These are phyloP conservation scores for Solanum sejunctum DNA, from an alignment of 257 asterid genomes.

Conservation along the genomic window DNA sequence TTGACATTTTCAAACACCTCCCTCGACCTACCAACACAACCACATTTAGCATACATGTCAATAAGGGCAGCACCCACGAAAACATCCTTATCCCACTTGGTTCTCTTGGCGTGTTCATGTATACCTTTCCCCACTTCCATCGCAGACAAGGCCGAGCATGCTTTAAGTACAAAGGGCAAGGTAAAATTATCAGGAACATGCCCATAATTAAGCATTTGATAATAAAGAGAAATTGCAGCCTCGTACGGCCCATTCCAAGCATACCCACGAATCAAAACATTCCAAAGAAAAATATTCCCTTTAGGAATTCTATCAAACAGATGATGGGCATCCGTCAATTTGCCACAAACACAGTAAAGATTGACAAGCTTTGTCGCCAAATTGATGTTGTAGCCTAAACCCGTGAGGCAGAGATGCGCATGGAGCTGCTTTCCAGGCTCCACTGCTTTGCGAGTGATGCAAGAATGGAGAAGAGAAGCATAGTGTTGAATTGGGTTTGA, in stretches of 20 bases:
- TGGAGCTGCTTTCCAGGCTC: conserved; percentile 53
- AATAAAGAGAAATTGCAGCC: conserved; percentile 29
- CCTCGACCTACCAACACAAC: conserved; percentile 24
- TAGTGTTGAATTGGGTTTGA: conserved; percentile 7
- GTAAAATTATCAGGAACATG: conserved; percentile 46
- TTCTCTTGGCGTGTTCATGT: conserved; percentile 25
- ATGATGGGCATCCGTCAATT: conserved; percentile 24
- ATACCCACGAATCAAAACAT: conserved; percentile 49
- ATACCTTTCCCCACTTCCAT: conserved; percentile 28
- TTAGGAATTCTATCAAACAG: conserved; percentile 52
- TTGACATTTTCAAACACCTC: conserved; percentile 34
- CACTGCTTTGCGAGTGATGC: conserved; percentile 24
- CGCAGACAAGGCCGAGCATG: conserved; percentile 40
- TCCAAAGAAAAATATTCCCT: conserved; percentile 47
- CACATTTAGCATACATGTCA: conserved; percentile 61
- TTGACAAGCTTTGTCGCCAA: conserved; percentile 48
- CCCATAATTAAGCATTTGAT: conserved; percentile 30
- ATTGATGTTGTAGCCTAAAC: conserved; percentile 13
- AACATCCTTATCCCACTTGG: conserved; percentile 40
- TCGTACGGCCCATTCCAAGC: conserved; percentile 55
- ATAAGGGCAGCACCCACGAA: conserved; percentile 54
- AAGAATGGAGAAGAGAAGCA: conserved; percentile 30
- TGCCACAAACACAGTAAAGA: conserved; percentile 27
- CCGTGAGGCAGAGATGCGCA: conserved; percentile 27
- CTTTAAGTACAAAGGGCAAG: conserved; percentile 48